Base-by-base conservation (phyloP, 176 grass and related monocot species). In the Lolium perenne region DNA sequence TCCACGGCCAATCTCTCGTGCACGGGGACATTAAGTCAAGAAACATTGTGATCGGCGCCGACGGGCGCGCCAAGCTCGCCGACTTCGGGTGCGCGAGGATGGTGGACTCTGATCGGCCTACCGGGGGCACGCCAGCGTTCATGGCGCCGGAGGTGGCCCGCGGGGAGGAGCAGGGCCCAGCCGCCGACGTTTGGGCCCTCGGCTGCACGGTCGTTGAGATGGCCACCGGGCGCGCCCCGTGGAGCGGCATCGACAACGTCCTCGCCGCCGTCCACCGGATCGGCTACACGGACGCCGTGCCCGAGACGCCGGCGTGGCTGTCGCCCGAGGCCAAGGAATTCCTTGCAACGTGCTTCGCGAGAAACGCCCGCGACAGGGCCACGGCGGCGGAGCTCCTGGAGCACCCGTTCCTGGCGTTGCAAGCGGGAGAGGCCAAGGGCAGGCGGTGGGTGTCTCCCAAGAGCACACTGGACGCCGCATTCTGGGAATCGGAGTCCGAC, bases 91-190 rank as follows among this genome's bases (percentile, higher is more conserved):
- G 97, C 78, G 91, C 94, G 5, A 80, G 85, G 35, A 1, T 38
- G 18, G 1, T 17, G n/a, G 40, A 22, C 7, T 73, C 58, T 9
- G 20, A 8, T 35, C 3, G 79, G 55, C 87, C 74, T 23, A 77
- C 91, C 74, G 86, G 92, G 2, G 97, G 97, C 48, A 98, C 94
- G 57, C 94, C 92, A n/a, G 86, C 93, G 87, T 98, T 95, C 88
- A 95, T 98, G 96, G 96, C 96, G 25, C 96, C 96, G 3, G 96
- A 98, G 76, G 93, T 94, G n/a, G 93, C 91, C 0, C 82, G 97
- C 15, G 97, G 92, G 10, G 94, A 98, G 65, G 92, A 83, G 46
- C 91, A 96, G 86, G 86, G 94, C 17, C 86, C 76, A 8, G 62
- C 86, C 0, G 95, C 93, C 55, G 93, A 98, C 71, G 85, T 98